Percentiles rank a stretch among this genome's conserved stretches.
Evolutionary conservation across 2,329 filamentous ascomycete species (phyloP).

Genomic region (Phaeoacremonium minimum): DNA sequence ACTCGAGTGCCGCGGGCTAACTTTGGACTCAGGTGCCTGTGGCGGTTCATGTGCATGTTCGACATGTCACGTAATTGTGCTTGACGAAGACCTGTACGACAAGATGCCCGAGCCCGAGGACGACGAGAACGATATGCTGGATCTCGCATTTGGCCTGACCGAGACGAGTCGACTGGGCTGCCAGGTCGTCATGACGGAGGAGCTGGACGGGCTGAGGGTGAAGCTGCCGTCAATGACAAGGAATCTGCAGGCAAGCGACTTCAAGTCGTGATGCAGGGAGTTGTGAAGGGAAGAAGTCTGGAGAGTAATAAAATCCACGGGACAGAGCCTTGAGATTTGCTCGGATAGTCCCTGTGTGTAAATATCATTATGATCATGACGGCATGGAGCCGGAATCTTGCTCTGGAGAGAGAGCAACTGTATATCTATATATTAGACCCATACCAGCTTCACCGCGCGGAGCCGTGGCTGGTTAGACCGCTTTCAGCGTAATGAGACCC

Average conservation of each 20-base stretch:
- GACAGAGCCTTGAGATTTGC: not conserved
- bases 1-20: not conserved
- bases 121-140: conserved; percentile 82
- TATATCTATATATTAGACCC: conserved; percentile 7
- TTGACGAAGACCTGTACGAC: conserved; percentile 69
- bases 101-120: conserved; percentile 70
- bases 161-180: conserved; percentile 83
- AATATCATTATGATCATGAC: no score
- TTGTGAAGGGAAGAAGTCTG: no score
- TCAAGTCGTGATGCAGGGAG: conserved; percentile 43
- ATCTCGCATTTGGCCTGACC: conserved; percentile 83
- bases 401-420: not conserved
- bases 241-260: conserved; percentile 94
- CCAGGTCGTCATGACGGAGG: conserved; percentile 87
- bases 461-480: not conserved
- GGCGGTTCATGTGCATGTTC: conserved; percentile 92
- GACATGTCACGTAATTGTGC: conserved; percentile 86
- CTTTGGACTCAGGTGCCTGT: conserved; percentile 57
- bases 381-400: conserved; percentile 8
- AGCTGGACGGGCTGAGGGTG: conserved; percentile 81
- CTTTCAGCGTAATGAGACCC: not conserved
- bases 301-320: no score
- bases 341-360: no score
- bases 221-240: conserved; percentile 89
- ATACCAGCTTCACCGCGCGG: not conserved